Evolutionary conservation across 2,329 filamentous ascomycete genomes (phyloP), one percentile per base, ranked within the genome.

Genomic region (Colletotrichum falcatum): DNA sequence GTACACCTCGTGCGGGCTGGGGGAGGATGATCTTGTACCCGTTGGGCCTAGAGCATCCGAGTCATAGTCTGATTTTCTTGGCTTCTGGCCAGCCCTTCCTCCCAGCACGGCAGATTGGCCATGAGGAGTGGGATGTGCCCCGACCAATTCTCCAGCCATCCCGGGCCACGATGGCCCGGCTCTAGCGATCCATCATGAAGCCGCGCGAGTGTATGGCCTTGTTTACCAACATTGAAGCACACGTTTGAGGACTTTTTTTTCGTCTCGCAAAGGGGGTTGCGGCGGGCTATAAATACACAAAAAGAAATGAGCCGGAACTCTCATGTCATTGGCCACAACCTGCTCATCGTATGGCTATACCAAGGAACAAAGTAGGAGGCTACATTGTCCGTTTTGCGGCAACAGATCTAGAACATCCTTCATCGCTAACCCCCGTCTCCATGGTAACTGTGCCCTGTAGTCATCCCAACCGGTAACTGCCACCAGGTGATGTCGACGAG

Each of bases 311-410:
- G 23, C 46, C 30, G 18, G 28, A 37, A 54, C 39, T n/a, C 16
- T 60, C n/a, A 87, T 86, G 79, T 91, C 90, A 6, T 88, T 90
- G 49, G 88, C 88, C 28, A 90, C 83, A 66, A 90, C 88, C 75
- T 89, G 87, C 71, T 83, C 82, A 65, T 89, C 84, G 82, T 88
- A 86, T 0, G 88, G 5, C 90, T 72, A 11, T 42, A 0, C 88
- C 88, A 0, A 87, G 87, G 72, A 86, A 90, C 33, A 33, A 82
- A n/a, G 81, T n/a, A 8, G 3, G 20, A 18, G n/a, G 18, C 20
- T 78, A 84, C 85, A 1, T 87, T 87, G 73, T 89, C 87, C n/a
- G n/a, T n/a, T n/a, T 69, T 87, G 88, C 0, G 18, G 88, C 77
- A 0, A 89, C 73, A 75, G 88, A 89, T 74, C 89, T 86, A 5